Base-by-base conservation (phyloP, 352 stramenopile species). In the Albugo laibachii region DNA sequence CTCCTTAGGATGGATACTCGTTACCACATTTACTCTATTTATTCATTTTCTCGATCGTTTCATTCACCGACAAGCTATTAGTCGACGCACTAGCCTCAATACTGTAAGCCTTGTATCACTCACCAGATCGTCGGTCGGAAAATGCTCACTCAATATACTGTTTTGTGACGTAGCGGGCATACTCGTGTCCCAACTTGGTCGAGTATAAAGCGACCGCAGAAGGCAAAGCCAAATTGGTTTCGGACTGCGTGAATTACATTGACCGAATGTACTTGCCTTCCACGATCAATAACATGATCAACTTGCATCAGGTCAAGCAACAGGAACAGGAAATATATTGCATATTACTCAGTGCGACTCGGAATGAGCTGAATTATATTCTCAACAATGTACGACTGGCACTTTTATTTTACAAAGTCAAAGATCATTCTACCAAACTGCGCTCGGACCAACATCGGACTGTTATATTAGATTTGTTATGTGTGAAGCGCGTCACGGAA, bases 331-430 rank as follows among this genome's bases (percentile, higher is more conserved):
- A 96, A 59, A 97, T 98, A 55, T 97, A 97, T 54, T 74, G 77
- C 15, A 92, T 97, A 36, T 83, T 99, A 45, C 69, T 91, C 5
- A 89, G 95, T 45, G 92, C 91, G 12, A 92, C 92, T 21, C 83
- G 93, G 36, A 83, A 96, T 49, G 92, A 97, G 57, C 75, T 99
- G 14, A 99, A 99, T 63, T 97, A 95, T 61, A 83, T 98, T 27
- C 61, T 99, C 44, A 83, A 80, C 54, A 80, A 96, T 59, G 81
- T 97, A 20, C 92, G 93, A 13, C 62, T 99, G 12, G 91, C 86
- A 14, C 75, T 97, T 45, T 68, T 99, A 1, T 96, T 99, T 56
- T 98, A 97, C 70, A 98, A 99, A 68, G 89, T 98, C 44, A 99
- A 98, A 58, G 83, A 93, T 54, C 69, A 83, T 54, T 78, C 69